phyloP scores from a whole-genome alignment of 108 stramenopile species.

The Cyclostephanos invisitatus region DNA sequence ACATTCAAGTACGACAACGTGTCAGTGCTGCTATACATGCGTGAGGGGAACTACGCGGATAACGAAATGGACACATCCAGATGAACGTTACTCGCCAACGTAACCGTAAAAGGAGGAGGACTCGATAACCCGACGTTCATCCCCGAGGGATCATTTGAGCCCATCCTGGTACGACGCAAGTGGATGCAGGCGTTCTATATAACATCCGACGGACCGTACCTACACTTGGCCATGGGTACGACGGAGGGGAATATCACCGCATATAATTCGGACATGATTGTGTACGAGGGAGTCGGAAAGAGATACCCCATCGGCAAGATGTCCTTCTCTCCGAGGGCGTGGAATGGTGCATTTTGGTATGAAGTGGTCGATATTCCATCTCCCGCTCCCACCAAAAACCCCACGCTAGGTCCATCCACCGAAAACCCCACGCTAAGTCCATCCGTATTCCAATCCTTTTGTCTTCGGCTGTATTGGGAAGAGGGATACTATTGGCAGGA shows the following conservation, averaged over 20 bases:
- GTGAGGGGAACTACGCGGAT: slow-evolving; percentile 13
- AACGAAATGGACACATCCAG: neutral
- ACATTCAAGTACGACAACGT: slow-evolving; percentile 6
- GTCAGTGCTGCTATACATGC: slow-evolving; percentile 10
- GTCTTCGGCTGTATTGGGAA: slow-evolving; percentile 56
- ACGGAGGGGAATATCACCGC: neutral
- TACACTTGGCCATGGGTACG: neutral
- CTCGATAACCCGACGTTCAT: slow-evolving; percentile 10
- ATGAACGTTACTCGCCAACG: slow-evolving; percentile 10
- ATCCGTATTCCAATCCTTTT: slow-evolving; percentile 14
- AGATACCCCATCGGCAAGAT: slow-evolving; percentile 1
- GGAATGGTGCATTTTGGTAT: slow-evolving; percentile 24
- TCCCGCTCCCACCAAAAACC: slow-evolving; percentile 1
- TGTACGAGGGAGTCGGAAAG: slow-evolving; percentile 21
- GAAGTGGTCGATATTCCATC: slow-evolving; percentile 22
- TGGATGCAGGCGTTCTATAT: slow-evolving; percentile 13
- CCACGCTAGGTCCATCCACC: no score
- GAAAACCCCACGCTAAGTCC: neutral
- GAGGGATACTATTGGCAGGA: slow-evolving; percentile 64
- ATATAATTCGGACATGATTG: slow-evolving; percentile 4
- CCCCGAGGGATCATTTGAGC: slow-evolving; percentile 7
- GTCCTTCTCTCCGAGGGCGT: slow-evolving; percentile 9
- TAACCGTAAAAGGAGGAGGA: slow-evolving; percentile 8
- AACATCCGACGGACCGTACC: slow-evolving; percentile 12
- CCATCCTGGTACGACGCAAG: slow-evolving; percentile 10